Evolutionary conservation across 345 rosid species (phyloP), one percentile per base, ranked within the genome.

Genomic region (Carallia brachiata): DNA sequence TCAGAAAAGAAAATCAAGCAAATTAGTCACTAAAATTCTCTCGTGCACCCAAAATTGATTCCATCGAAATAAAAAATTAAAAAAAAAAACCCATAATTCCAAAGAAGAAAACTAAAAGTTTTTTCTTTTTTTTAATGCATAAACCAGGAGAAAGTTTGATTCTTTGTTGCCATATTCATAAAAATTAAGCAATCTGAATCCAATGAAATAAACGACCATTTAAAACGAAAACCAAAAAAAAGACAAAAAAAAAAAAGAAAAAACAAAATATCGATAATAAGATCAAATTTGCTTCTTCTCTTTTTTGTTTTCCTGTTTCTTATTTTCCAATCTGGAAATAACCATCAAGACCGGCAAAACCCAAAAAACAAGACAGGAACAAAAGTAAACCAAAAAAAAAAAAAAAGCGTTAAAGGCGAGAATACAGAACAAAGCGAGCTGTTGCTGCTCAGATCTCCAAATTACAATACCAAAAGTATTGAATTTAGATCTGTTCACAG

Each of bases 151-250:
- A 59, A 74, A 16, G 36, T 48, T 9, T 69, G 44, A 44, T 70
- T 63, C 39, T 23, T 40, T 31, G 8, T 9, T 36, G 37, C 30
- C 30, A 30, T 18, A 44, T 36, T 58, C 23, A 23, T 7, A 48
- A 65, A 68, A 52, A 44, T 57, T 48, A 59, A 60, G 28, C 32
- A 78, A 75, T 55, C 81, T 47, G 69, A 81, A 79, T 70, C 73
- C 74, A 79, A 63, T 63, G 19, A 73, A 56, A 73, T 53, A 16
- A 18, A 66, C 52, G 48, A 73, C 55, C 62, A 32, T 32, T 32
- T 2, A 4, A 32, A 32, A 32, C 34, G 4, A 4, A 32, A 31
- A 60, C 7, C 2, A 18, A 7, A 40, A 57, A 57, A 40, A 4
- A 7, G 16, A 57, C 48, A 32, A 58, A 44, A 12, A 15, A 4